These are phyloP conservation scores for Trichothecium roseum DNA, from an alignment of 2,329 filamentous ascomycete genomes.

Conservation along the genomic window DNA sequence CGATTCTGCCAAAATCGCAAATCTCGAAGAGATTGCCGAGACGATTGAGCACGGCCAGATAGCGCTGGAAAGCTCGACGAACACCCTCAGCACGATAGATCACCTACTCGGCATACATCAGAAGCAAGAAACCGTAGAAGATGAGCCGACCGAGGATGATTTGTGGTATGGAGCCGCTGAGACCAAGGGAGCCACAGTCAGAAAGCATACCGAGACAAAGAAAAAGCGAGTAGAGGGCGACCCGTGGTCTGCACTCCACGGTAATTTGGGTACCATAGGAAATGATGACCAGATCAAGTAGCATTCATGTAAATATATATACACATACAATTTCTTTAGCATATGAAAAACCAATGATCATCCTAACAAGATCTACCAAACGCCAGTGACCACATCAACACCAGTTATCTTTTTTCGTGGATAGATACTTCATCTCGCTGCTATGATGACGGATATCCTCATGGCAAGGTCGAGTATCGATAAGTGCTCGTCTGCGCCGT, in stretches of 20 bases:
- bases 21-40: conserved; percentile 47
- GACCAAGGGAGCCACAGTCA: conserved; percentile 10
- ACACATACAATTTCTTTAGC: conserved; percentile 3
- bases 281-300: conserved; percentile 15
- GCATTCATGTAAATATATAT: conserved; percentile 7
- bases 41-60: conserved; percentile 48
- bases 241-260: conserved; percentile 41
- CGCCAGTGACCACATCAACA: conserved; percentile 1
- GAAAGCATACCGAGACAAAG: conserved; percentile 15
- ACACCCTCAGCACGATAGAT: conserved; percentile 37
- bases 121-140: conserved; percentile 13
- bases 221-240: conserved; percentile 19
- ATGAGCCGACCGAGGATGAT: conserved; percentile 15
- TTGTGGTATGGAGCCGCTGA: conserved; percentile 24
- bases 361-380: conserved; percentile 2
- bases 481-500: conserved; percentile 91
- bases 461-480: conserved; percentile 78
- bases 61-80: conserved; percentile 42
- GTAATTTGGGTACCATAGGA: conserved; percentile 42
- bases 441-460: conserved; percentile 66
- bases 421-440: conserved; percentile 23
- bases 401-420: conserved; percentile 10
- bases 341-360: conserved; percentile 8
- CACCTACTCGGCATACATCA: conserved; percentile 30
- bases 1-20: conserved; percentile 48